Base-by-base conservation (phyloP, 2,329 filamentous ascomycete species). In the Colletotrichum tofieldiae region DNA sequence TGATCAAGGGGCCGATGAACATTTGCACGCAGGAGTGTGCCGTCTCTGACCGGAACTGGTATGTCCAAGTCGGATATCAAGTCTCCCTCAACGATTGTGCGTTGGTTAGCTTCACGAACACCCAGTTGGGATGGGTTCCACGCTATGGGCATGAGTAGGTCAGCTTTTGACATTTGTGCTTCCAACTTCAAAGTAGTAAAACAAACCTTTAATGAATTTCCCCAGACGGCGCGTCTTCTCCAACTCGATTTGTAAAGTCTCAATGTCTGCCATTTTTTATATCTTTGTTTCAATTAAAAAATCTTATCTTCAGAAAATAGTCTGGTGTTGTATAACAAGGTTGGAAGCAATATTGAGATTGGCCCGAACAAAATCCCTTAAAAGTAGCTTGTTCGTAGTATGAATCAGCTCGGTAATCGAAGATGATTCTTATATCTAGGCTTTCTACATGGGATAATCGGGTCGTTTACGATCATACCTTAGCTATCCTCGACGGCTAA, bases 141-240 rank as follows among this genome's bases (percentile, higher is more conserved):
- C 12, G 54, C 54, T 56, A 1, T 26, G 8, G 20, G 2, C 20
- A 41, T 41, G 11, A 56, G 54, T 16, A 37, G 37, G n/a, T 41
- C 43, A 45, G n/a, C 20, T 18, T 41, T 35, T n/a, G 5, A 39
- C 29, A 32, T 14, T 14, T 3, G 20, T 45, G 18, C 43, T 45
- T 45, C 43, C 26, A 56, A 16, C 54, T 14, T 16, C 20, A 35
- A 23, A 56, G 1, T n/a, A 2, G 2, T 6, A 56, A 39, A n/a
- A 45, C 35, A 16, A 14, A 41, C 54, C 54, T 56, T 56, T 56
- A 35, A 56, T 18, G 35, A 56, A 56, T 8, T 56, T 56, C 23
- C 54, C 54, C 32, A 56, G n/a, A 23, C 54, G 35, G 20, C 37
- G 54, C 12, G 54, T 56, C 32, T 41, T 56, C 37, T n/a, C 54